Evolutionary conservation across 805 yeast species (phyloP).

Genomic region (Scheffersomyces lignosus): DNA sequence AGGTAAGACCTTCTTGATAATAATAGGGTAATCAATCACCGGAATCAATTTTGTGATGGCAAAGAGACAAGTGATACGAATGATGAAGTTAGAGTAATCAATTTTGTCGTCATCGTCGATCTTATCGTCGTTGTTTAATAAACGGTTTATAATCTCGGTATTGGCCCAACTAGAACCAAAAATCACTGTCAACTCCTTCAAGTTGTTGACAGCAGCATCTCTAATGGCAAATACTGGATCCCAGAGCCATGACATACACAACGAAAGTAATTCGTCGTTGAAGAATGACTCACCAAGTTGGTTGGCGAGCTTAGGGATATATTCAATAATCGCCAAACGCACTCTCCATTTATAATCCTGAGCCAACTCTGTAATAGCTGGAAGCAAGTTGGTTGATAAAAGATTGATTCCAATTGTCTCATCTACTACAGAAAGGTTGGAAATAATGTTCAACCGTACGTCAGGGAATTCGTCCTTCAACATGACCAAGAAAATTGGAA

Average conservation of each 20-base stretch:
- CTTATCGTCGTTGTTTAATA: slow-evolving; percentile 44
- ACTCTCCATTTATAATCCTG: slow-evolving; percentile 98
- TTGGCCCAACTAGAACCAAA: slow-evolving; percentile 96
- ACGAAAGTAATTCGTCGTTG: slow-evolving; percentile 84
- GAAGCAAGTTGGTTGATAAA: slow-evolving; percentile 82
- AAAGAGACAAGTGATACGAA: slow-evolving; percentile 86
- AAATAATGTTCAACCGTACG: slow-evolving; percentile 90
- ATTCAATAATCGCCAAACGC: slow-evolving; percentile 92
- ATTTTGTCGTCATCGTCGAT: slow-evolving; percentile 29
- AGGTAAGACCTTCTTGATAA: slow-evolving; percentile 70
- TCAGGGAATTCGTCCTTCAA: slow-evolving; percentile 96
- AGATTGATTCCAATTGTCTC: slow-evolving; percentile 91
- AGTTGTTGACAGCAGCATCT: slow-evolving; percentile 89
- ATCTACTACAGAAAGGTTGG: slow-evolving; percentile 87
- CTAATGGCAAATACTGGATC: slow-evolving; percentile 95
- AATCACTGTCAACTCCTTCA: slow-evolving; percentile 74
- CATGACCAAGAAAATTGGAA: slow-evolving; percentile 91
- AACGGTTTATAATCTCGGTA: slow-evolving; percentile 73
- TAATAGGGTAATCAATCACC: slow-evolving; percentile 58
- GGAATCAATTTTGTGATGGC: slow-evolving; percentile 83
- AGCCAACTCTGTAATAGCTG: slow-evolving; percentile 94
- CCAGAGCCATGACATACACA: slow-evolving; percentile 98
- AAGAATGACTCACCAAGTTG: slow-evolving; percentile 93
- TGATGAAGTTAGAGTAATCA: slow-evolving; percentile 74
- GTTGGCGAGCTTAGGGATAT: slow-evolving; percentile 90